These are phyloP conservation scores for Paulinella micropora DNA, from an alignment of 78 protist genomes.

Conservation along the genomic window DNA sequence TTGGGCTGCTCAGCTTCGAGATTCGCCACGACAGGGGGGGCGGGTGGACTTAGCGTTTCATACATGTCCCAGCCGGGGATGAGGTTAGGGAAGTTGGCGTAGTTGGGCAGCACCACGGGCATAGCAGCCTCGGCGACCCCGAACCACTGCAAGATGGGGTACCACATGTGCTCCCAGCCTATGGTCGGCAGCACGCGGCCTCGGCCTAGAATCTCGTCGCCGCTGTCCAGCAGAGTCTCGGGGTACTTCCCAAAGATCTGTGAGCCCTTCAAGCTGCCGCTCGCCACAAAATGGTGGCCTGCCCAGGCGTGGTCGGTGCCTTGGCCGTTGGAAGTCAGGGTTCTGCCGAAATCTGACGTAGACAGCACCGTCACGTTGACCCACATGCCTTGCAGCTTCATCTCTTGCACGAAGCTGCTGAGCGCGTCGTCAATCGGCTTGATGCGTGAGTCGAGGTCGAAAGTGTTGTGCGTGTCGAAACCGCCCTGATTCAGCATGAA, in stretches of 20 bases:
- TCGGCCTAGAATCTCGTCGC: too few relatives aligned
- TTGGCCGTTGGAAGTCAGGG: background rate
- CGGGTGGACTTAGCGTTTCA: too few relatives aligned
- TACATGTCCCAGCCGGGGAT: too few relatives aligned
- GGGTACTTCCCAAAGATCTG: background rate
- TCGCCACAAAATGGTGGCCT: background rate
- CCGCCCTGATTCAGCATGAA: background rate
- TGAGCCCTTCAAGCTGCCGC: background rate
- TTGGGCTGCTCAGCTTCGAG: too few relatives aligned
- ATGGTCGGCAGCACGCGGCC: background rate
- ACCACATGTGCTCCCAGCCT: background rate
- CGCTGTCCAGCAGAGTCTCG: too few relatives aligned
- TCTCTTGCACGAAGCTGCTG: background rate
- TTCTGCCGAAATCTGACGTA: background rate
- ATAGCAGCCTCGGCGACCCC: background rate
- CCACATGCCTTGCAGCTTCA: background rate
- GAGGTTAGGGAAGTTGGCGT: background rate
- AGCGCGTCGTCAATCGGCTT: background rate
- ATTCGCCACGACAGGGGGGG: too few relatives aligned
- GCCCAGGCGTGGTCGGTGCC: conserved; percentile 20
- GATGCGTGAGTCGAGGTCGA: background rate
- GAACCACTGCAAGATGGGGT: background rate
- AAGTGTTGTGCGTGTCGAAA: background rate
- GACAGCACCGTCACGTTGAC: background rate
- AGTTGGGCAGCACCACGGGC: background rate